phyloP scores from a whole-genome alignment of 1,284 basidiomycete genomes.

The Ustilago shanxiensis region DNA sequence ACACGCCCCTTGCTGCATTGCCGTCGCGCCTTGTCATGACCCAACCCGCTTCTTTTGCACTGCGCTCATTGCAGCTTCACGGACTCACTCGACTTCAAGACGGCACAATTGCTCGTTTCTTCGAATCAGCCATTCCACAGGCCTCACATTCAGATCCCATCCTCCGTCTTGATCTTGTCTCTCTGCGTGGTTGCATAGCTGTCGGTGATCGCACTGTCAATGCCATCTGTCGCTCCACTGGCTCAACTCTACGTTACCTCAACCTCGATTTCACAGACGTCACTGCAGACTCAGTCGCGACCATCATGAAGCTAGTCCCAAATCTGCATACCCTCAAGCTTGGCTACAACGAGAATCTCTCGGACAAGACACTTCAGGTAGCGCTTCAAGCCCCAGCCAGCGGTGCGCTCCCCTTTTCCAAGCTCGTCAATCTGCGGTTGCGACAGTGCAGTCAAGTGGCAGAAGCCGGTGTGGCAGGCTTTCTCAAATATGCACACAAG shows the following conservation, averaged over 20 bases:
- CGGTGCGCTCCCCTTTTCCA: slow-evolving; percentile 22
- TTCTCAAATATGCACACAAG: slow-evolving; percentile 26
- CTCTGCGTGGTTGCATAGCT: slow-evolving; percentile 33
- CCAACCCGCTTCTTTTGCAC: slow-evolving; percentile 25
- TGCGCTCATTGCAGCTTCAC: slow-evolving; percentile 43
- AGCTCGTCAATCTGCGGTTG: slow-evolving; percentile 31
- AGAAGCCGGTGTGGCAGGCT: slow-evolving; percentile 25
- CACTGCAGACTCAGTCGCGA: slow-evolving; percentile 22
- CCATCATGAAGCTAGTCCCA: slow-evolving; percentile 19
- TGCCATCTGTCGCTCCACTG: slow-evolving; percentile 31
- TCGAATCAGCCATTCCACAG: slow-evolving; percentile 17
- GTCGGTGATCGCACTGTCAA: slow-evolving; percentile 34
- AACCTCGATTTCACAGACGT: slow-evolving; percentile 50
- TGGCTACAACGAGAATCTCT: slow-evolving; percentile 39
- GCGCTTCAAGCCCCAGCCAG: slow-evolving; percentile 24
- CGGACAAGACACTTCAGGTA: slow-evolving; percentile 21
- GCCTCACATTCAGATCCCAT: not conserved
- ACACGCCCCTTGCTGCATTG: slow-evolving; percentile 23
- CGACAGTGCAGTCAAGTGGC: slow-evolving; percentile 28
- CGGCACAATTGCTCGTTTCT: slow-evolving; percentile 30
- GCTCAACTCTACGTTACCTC: slow-evolving; percentile 34
- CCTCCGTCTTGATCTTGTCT: slow-evolving; percentile 31
- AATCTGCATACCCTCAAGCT: slow-evolving; percentile 35
- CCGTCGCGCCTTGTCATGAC: slow-evolving; percentile 6
- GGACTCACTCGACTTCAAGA: slow-evolving; percentile 42